Conservation (phyloP, 2,329 filamentous ascomycete genomes). For the Microsporum audouinii region DNA sequence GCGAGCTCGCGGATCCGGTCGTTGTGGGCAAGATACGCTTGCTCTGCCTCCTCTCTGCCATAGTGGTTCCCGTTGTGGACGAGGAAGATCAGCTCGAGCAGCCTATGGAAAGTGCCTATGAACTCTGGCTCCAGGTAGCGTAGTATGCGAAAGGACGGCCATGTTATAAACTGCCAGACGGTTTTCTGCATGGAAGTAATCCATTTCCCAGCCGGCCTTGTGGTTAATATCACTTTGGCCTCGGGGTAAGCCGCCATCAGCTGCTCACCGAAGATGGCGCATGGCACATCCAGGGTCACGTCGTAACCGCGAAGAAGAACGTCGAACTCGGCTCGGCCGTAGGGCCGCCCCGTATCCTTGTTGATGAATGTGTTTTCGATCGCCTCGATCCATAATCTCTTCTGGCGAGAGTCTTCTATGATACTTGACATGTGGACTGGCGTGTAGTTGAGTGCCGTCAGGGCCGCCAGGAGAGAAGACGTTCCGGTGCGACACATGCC, state of each 20-base stretch:
- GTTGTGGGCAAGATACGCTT: slow-evolving; percentile 49
- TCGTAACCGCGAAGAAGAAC: slow-evolving; percentile 6
- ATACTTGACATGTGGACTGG: neutral
- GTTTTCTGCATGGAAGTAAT: slow-evolving; percentile 30
- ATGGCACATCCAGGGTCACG: slow-evolving; percentile 6
- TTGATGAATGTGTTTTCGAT: slow-evolving; percentile 22
- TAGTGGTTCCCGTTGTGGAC: slow-evolving; percentile 21
- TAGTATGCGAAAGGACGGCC: slow-evolving; percentile 2
- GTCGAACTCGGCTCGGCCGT: slow-evolving; percentile 20
- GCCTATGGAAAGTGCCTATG: slow-evolving; percentile 58
- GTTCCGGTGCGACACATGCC: neutral
- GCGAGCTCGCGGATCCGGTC: slow-evolving; percentile 39
- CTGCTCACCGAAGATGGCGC: slow-evolving; percentile 48
- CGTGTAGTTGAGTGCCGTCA: neutral
- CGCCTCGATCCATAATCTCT: slow-evolving; percentile 6
- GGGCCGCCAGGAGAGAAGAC: neutral
- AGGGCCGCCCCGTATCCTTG: slow-evolving; percentile 22
- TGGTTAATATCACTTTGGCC: slow-evolving; percentile 58
- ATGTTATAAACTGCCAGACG: slow-evolving; percentile 1
- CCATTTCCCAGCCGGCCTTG: slow-evolving; percentile 55
- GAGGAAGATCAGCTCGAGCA: slow-evolving; percentile 56
- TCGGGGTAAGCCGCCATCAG: slow-evolving; percentile 62
- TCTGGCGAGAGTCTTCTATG: neutral
- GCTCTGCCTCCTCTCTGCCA: slow-evolving; percentile 41
- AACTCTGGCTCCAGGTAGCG: slow-evolving; percentile 41